Percentiles rank a stretch among this genome's conserved stretches.
Conservation (phyloP, 805 yeast species). For the Ogataea zsoltii region DNA sequence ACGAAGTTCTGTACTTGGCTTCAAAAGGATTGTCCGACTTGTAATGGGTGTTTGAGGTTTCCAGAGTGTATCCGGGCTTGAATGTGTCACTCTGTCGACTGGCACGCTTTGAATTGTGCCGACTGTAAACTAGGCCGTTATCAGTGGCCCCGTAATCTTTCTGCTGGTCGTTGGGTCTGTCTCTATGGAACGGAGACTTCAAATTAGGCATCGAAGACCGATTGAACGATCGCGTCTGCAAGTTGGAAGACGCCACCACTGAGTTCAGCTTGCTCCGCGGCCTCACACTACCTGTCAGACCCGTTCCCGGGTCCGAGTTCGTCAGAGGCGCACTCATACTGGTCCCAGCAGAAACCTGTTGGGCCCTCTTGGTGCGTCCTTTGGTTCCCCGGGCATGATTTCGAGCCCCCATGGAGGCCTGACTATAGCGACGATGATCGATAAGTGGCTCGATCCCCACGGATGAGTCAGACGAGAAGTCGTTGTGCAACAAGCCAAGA, state of each 20-base stretch:
- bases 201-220: constrained; percentile 1
- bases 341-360: not conserved
- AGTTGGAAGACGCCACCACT: constrained; percentile 1
- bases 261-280: constrained; percentile 7
- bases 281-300: not conserved
- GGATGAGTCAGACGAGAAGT: constrained; percentile 22
- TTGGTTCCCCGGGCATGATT: not conserved
- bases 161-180: not conserved
- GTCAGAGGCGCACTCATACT: not conserved
- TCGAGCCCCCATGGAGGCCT: not conserved
- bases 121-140: not conserved
- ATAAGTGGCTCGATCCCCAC: constrained; percentile 23
- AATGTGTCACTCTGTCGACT: constrained; percentile 1
- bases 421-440: constrained; percentile 26
- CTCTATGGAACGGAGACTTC: not conserved
- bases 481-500: constrained; percentile 30
- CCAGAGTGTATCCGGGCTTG: constrained; percentile 10
- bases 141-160: constrained; percentile 2
- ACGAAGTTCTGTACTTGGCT: constrained; percentile 3
- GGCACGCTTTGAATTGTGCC: not conserved
- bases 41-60: constrained; percentile 8
- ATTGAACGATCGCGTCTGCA: not conserved
- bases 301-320: constrained; percentile 5
- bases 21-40: constrained; percentile 21
- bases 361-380: not conserved